phyloP scores from a whole-genome alignment of 83 land plant species.

The Isoetes engelmannii region DNA sequence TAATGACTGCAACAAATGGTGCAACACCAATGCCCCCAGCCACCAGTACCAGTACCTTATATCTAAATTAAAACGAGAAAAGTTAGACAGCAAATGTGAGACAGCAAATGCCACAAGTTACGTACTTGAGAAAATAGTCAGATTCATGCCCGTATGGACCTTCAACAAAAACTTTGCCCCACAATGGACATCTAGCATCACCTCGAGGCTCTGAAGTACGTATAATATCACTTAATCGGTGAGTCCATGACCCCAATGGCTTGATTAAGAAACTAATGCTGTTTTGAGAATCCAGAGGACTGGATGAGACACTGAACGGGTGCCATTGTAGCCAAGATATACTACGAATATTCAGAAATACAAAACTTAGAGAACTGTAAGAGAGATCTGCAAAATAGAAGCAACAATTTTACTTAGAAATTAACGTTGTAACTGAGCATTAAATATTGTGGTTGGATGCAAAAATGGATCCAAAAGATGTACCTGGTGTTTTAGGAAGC shows the following conservation, averaged over 20 bases:
- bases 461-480: neutral
- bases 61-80: conserved; percentile 29
- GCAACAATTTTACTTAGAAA: no score
- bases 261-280: conserved; percentile 68
- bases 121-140: conserved; percentile 65
- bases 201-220: conserved; percentile 18
- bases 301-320: conserved; percentile 92
- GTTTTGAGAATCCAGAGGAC: conserved; percentile 58
- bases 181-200: conserved; percentile 13
- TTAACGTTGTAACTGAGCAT: no score
- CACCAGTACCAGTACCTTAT: conserved; percentile 66
- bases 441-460: no score
- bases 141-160: conserved; percentile 94
- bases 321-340: conserved; percentile 90
- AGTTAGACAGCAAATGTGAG: neutral
- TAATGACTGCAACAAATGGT: conserved; percentile 78
- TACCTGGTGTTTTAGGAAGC: conserved; percentile 75
- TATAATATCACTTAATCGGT: conserved; percentile 38
- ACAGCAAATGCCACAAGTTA: neutral
- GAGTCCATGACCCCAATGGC: conserved; percentile 81
- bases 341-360: conserved; percentile 66
- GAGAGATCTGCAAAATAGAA: conserved; percentile 37
- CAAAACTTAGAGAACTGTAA: conserved; percentile 74
- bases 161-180: conserved; percentile 57
- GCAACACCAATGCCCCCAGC: conserved; percentile 95